Conservation (phyloP, 108 stramenopile species). For the Cyclostephanos invisitatus region DNA sequence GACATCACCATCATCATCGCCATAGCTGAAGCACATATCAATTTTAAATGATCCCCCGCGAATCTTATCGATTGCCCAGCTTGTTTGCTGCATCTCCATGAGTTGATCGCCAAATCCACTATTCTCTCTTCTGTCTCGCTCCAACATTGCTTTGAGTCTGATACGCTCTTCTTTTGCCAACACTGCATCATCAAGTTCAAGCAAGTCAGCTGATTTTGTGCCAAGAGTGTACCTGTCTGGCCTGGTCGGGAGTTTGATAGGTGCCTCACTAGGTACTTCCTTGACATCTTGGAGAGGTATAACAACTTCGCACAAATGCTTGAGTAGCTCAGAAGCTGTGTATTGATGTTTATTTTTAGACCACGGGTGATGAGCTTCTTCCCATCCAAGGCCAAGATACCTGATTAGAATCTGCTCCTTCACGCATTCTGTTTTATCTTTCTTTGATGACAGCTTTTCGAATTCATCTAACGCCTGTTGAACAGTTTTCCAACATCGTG, state of each 20-base stretch:
- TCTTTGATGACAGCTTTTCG: background rate
- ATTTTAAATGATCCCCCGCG: too few relatives aligned
- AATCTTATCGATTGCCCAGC: too few relatives aligned
- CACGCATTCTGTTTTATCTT: background rate
- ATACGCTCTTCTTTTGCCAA: background rate
- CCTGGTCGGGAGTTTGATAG: background rate
- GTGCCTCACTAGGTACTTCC: background rate
- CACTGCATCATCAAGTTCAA: background rate
- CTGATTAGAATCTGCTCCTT: slow-evolving; percentile 4
- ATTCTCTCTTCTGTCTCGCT: background rate
- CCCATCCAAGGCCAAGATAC: slow-evolving; percentile 8
- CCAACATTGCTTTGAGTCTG: background rate
- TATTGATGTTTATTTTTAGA: background rate
- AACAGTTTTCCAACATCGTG: slow-evolving; percentile 1
- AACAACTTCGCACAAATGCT: slow-evolving; percentile 1
- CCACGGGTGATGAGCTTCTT: background rate
- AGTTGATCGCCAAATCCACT: too few relatives aligned
- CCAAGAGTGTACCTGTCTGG: background rate
- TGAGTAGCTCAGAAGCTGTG: background rate
- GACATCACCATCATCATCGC: too few relatives aligned
- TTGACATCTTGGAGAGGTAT: background rate
- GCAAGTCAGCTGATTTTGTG: slow-evolving; percentile 1
- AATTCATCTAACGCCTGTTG: slow-evolving; percentile 2
- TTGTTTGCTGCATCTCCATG: too few relatives aligned
- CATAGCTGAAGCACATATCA: too few relatives aligned